Conservation (phyloP, 2,329 filamentous ascomycete species). For the Cadophora sp. region DNA sequence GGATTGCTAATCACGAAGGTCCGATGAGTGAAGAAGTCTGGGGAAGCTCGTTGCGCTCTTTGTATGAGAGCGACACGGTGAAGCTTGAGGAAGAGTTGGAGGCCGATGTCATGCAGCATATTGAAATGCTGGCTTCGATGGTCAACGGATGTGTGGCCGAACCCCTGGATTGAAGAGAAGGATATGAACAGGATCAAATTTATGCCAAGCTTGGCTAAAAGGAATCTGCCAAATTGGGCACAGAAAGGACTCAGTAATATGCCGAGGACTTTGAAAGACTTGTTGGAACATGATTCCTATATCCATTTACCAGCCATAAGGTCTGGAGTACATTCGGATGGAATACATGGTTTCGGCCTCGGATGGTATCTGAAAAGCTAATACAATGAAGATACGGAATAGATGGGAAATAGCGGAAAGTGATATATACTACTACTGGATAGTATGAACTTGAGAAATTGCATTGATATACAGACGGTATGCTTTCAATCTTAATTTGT, state of each 20-base stretch:
- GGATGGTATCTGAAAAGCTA: not conserved
- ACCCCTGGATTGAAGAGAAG: constrained; percentile 32
- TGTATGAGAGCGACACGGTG: constrained; percentile 2
- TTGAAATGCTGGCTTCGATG: constrained; percentile 39
- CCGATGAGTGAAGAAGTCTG: constrained; percentile 40
- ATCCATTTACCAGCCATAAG: not conserved
- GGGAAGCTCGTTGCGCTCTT: constrained; percentile 30
- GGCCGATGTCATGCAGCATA: constrained; percentile 33
- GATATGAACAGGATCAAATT: not conserved
- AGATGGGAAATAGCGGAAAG: not conserved
- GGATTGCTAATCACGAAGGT: constrained; percentile 41
- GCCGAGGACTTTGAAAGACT: not conserved
- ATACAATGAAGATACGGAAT: not conserved
- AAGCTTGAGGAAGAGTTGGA: constrained; percentile 22
- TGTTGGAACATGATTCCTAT: not conserved
- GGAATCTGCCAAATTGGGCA: not conserved
- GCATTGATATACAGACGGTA: not conserved
- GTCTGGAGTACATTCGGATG: not conserved
- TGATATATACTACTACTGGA: not conserved
- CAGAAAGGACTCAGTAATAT: not conserved
- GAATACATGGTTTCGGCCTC: not conserved
- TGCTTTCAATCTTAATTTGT: not conserved
- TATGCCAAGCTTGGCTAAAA: not conserved
- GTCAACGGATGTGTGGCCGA: constrained; percentile 28
- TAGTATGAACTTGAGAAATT: not conserved